Evolutionary conservation across 768 basidiomycete species (phyloP).

Genomic region (Dioszegia hungarica): DNA sequence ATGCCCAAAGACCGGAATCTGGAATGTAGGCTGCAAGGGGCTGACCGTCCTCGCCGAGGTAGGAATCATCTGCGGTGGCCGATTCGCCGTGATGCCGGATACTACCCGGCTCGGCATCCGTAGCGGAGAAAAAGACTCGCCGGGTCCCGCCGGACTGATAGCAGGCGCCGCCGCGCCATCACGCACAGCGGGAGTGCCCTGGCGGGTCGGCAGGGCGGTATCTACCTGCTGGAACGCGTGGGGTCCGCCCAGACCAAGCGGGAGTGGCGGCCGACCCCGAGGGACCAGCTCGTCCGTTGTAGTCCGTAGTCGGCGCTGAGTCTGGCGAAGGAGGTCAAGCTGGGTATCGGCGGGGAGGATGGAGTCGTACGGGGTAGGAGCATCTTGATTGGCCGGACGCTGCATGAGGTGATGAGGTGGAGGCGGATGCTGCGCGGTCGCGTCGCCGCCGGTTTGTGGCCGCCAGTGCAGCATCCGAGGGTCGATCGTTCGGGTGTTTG

Average conservation of each 20-base stretch:
- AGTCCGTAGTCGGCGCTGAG: constrained; percentile 1
- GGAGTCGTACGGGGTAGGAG: neutral
- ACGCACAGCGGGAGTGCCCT: too few species aligned
- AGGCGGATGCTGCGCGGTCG: too few species aligned
- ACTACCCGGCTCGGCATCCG: neutral
- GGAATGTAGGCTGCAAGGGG: constrained; percentile 4
- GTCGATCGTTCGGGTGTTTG: neutral
- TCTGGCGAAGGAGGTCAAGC: constrained; percentile 2
- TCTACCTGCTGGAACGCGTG: too few species aligned
- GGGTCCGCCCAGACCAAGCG: too few species aligned
- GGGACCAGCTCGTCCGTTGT: constrained; percentile 3
- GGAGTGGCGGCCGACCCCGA: neutral
- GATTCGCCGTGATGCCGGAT: neutral
- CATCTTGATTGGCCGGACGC: too few species aligned
- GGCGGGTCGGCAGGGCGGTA: too few species aligned
- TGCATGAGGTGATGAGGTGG: too few species aligned
- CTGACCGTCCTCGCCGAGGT: constrained; percentile 4
- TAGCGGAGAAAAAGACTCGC: constrained; percentile 2
- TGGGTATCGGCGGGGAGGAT: neutral
- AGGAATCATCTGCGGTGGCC: constrained; percentile 1
- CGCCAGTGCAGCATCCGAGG: neutral
- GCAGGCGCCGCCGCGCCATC: neutral
- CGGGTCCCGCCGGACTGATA: neutral
- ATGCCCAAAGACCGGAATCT: neutral
- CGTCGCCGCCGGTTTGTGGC: too few species aligned